Evolutionary conservation across 2,329 filamentous ascomycete genomes (phyloP).

Genomic region (Ceratocystis colombiana): DNA sequence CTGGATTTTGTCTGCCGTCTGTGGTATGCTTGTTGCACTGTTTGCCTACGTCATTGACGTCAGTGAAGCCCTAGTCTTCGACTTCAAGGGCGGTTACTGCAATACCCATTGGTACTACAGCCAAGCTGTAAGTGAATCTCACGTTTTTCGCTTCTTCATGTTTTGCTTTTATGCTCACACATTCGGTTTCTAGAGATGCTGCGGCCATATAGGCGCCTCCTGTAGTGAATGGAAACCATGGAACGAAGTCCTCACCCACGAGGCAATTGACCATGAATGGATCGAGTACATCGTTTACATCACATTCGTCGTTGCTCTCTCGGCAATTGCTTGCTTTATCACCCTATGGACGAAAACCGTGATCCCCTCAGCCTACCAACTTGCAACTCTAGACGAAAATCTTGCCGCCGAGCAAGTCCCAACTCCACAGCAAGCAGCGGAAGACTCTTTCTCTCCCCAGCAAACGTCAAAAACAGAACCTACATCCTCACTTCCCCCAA

Average conservation of each 20-base stretch:
- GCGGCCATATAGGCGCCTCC: constrained; percentile 39
- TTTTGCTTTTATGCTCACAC: background rate
- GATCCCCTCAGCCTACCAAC: constrained; percentile 75
- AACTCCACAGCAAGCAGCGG: constrained; percentile 36
- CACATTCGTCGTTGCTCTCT: constrained; percentile 56
- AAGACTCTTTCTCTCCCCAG: constrained; percentile 26
- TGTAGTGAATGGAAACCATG: constrained; percentile 50
- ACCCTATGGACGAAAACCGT: constrained; percentile 88
- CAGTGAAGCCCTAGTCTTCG: constrained; percentile 74
- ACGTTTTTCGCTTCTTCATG: constrained; percentile 23
- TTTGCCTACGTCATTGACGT: constrained; percentile 85
- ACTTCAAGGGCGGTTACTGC: constrained; percentile 87
- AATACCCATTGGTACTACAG: constrained; percentile 58
- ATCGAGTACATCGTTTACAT: constrained; percentile 74
- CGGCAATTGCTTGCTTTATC: constrained; percentile 63
- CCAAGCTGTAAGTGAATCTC: constrained; percentile 46
- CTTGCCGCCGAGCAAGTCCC: constrained; percentile 55
- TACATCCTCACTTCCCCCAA: constrained; percentile 48
- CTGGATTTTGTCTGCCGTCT: constrained; percentile 85
- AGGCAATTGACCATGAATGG: constrained; percentile 44
- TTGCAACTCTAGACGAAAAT: constrained; percentile 88
- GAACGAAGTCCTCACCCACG: constrained; percentile 41
- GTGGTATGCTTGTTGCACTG: constrained; percentile 73
- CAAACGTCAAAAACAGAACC: constrained; percentile 33
- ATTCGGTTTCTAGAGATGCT: constrained; percentile 38